Percentiles rank a stretch among this genome's conserved stretches.
These are phyloP conservation scores for Gossypium gossypioides DNA, from an alignment of 441 rosid genomes.

Conservation along the genomic window DNA sequence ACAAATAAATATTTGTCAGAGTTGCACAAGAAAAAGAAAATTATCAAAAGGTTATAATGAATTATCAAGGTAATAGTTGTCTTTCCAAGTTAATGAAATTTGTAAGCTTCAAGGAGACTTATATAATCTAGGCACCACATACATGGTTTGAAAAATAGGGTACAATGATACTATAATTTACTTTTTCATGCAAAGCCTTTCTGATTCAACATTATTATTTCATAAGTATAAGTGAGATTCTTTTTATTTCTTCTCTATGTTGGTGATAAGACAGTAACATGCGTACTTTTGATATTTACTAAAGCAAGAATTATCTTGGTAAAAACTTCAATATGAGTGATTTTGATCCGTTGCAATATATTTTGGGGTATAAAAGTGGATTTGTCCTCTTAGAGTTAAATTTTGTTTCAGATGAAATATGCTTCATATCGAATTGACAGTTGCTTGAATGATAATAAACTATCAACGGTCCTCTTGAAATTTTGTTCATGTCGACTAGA, in stretches of 20 bases:
- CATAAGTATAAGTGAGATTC: not conserved
- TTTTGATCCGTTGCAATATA: not conserved
- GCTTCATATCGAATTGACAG: not conserved
- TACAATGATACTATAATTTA: not conserved
- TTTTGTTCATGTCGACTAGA: not conserved
- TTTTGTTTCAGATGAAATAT: not conserved
- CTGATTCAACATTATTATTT: not conserved
- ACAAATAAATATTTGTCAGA: slow-evolving; percentile 7
- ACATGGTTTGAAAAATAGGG: not conserved
- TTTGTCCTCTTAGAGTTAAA: not conserved
- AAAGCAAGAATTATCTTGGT: not conserved
- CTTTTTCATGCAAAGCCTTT: not conserved
- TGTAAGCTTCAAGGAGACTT: not conserved
- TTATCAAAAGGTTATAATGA: not conserved
- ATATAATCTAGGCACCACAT: not conserved
- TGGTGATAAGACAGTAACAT: not conserved
- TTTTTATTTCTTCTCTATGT: not conserved
- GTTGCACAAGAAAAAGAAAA: not conserved
- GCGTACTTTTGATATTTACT: not conserved
- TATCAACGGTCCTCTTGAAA: not conserved
- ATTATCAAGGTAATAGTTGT: not conserved
- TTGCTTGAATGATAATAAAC: slow-evolving; percentile 1
- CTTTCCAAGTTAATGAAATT: not conserved
- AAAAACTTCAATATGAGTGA: not conserved
- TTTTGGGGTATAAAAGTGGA: not conserved